Evolutionary conservation across 306 rosid species (phyloP).

Genomic region (Glycine tomentella): DNA sequence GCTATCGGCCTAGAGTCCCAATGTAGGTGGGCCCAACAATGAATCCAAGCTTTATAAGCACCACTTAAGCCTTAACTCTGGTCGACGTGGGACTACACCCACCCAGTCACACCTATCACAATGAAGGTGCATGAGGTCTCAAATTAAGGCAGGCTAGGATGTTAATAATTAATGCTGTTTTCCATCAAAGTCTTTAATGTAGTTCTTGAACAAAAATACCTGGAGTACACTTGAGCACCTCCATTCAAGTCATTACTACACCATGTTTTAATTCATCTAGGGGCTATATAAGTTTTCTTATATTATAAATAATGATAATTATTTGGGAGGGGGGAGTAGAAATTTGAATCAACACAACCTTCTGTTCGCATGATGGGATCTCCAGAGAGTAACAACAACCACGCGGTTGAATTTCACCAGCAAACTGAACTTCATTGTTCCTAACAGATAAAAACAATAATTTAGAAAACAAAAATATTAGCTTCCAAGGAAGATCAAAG

Average conservation of each 20-base stretch:
- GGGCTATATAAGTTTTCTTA: slow-evolving; percentile 2
- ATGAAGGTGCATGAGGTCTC: too few species aligned
- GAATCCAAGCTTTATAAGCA: too few species aligned
- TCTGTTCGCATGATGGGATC: slow-evolving; percentile 69
- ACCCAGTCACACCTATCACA: too few species aligned
- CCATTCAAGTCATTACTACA: slow-evolving; percentile 6
- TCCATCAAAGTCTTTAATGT: too few species aligned
- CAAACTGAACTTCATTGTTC: slow-evolving; percentile 98
- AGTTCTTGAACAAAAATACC: too few species aligned
- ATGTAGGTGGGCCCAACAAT: too few species aligned
- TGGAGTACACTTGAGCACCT: background rate
- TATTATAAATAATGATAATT: slow-evolving; percentile 17
- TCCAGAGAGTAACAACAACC: slow-evolving; percentile 77
- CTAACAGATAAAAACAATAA: slow-evolving; percentile 47
- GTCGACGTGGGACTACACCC: background rate
- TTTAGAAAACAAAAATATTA: slow-evolving; percentile 22
- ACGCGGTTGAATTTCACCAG: slow-evolving; percentile 90
- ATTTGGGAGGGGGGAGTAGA: background rate
- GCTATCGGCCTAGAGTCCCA: too few species aligned
- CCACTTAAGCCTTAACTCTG: too few species aligned
- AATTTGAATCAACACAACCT: slow-evolving; percentile 59
- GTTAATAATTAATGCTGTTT: too few species aligned
- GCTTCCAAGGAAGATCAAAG: slow-evolving; percentile 17
- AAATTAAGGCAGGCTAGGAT: too few species aligned
- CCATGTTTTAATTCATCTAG: slow-evolving; percentile 27